Conservation (phyloP, 2,329 filamentous ascomycete genomes). For the Alternaria gaisen region DNA sequence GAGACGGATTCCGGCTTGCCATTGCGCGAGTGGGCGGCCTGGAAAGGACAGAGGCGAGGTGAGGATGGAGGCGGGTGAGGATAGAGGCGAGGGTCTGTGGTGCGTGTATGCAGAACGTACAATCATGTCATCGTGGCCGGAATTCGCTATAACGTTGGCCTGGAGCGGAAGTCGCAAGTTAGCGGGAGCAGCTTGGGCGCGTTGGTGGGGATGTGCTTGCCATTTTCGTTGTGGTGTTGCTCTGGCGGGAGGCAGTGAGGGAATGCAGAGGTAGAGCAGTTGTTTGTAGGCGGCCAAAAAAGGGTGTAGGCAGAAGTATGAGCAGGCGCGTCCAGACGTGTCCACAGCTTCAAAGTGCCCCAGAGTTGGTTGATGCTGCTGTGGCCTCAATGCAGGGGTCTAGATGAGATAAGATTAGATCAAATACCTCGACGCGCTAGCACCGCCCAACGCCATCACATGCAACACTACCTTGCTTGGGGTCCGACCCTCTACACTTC, state of each 20-base stretch:
- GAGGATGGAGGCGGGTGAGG: background rate
- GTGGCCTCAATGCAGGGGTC: slow-evolving; percentile 47
- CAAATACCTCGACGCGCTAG: slow-evolving; percentile 13
- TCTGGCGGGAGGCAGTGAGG: background rate
- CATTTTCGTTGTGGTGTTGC: slow-evolving; percentile 34
- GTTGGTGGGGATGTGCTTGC: slow-evolving; percentile 26
- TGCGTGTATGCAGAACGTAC: slow-evolving; percentile 66
- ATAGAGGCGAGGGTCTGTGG: slow-evolving; percentile 1
- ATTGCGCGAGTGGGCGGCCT: slow-evolving; percentile 18
- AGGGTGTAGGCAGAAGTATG: slow-evolving; percentile 21
- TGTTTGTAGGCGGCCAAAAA: slow-evolving; percentile 6
- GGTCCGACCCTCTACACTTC: background rate
- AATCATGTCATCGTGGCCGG: slow-evolving; percentile 99
- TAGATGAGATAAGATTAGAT: slow-evolving; percentile 47
- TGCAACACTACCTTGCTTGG: slow-evolving; percentile 2
- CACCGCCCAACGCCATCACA: slow-evolving; percentile 9
- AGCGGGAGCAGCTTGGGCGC: slow-evolving; percentile 39
- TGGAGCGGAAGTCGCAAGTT: slow-evolving; percentile 49
- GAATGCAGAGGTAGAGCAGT: background rate
- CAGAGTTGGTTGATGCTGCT: slow-evolving; percentile 28
- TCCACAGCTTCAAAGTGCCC: slow-evolving; percentile 35
- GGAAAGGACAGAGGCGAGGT: background rate
- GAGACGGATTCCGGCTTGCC: slow-evolving; percentile 34
- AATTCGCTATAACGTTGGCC: slow-evolving; percentile 84
- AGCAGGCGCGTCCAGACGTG: slow-evolving; percentile 25